These are phyloP conservation scores for Ogataea trehaloabstinens DNA, from an alignment of 805 yeast species.

Conservation along the genomic window DNA sequence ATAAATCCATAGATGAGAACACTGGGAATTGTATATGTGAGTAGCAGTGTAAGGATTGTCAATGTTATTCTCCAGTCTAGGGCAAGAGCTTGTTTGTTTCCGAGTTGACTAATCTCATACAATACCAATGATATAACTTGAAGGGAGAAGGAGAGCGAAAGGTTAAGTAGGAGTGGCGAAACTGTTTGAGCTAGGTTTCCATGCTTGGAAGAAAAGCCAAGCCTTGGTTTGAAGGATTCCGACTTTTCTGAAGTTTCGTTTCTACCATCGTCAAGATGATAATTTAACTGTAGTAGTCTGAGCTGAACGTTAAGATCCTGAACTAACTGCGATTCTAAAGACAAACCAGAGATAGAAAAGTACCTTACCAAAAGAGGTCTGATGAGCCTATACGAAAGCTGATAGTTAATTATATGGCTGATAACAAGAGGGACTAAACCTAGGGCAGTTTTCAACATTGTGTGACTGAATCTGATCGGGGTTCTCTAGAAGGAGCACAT, in stretches of 20 bases:
- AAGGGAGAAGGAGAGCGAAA: constrained; percentile 27
- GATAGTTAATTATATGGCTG: constrained; percentile 17
- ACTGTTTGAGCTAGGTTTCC: background rate
- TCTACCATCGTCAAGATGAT: background rate
- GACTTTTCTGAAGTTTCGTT: background rate
- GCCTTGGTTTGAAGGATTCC: background rate
- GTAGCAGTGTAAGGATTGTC: constrained; percentile 36
- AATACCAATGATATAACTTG: constrained; percentile 29
- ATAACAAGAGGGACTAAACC: constrained; percentile 12
- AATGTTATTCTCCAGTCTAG: constrained; percentile 40
- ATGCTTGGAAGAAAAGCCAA: too few relatives aligned
- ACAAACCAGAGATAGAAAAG: constrained; percentile 6
- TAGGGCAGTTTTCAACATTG: constrained; percentile 10
- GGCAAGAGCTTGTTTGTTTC: constrained; percentile 27
- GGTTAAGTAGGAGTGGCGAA: constrained; percentile 17
- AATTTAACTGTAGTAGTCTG: background rate
- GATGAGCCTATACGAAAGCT: constrained; percentile 14
- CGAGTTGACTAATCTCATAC: constrained; percentile 25
- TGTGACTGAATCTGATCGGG: too few relatives aligned
- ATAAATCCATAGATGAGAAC: constrained; percentile 16
- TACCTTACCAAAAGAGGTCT: constrained; percentile 15
- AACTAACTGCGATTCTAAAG: constrained; percentile 2
- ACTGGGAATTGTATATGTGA: constrained; percentile 45
- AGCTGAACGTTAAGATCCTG: constrained; percentile 12
- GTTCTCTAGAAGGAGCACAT: too few relatives aligned